phyloP scores from a whole-genome alignment of 768 basidiomycete species.

The Agrocybe chaxingu region DNA sequence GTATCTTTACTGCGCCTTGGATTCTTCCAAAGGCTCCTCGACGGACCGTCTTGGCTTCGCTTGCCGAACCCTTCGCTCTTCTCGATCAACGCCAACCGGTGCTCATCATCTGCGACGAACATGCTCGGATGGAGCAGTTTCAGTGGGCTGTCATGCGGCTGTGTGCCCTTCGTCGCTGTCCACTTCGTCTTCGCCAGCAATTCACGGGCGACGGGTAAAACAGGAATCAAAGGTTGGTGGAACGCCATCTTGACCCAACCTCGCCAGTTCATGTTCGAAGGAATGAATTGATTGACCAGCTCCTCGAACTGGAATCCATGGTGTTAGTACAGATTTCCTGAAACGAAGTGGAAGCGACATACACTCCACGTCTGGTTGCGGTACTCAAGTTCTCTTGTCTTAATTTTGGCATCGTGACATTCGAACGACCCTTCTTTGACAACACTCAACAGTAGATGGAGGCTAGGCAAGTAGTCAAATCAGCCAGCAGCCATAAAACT shows the following conservation, averaged over 20 bases:
- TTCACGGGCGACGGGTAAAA: constrained; percentile 76
- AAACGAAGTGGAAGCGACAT: constrained; percentile 2
- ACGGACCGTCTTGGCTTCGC: constrained; percentile 15
- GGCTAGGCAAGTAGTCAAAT: constrained; percentile 32
- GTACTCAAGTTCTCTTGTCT: constrained; percentile 78
- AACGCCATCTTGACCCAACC: constrained; percentile 85
- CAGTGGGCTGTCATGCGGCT: constrained; percentile 28
- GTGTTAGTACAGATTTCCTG: neutral
- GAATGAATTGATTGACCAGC: constrained; percentile 74
- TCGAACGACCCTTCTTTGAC: constrained; percentile 84
- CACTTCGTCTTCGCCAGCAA: constrained; percentile 76
- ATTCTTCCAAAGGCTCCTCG: constrained; percentile 13
- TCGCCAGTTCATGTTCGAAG: constrained; percentile 73
- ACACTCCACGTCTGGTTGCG: constrained; percentile 83
- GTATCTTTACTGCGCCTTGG: constrained; percentile 1
- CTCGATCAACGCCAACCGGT: constrained; percentile 16
- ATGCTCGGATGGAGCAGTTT: constrained; percentile 29
- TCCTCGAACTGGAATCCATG: constrained; percentile 63
- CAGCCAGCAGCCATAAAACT: constrained; percentile 10
- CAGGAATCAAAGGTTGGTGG: constrained; percentile 74
- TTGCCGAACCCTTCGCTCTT: too few species aligned
- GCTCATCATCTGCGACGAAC: constrained; percentile 23
- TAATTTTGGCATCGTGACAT: constrained; percentile 74
- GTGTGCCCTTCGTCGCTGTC: constrained; percentile 41
- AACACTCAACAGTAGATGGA: constrained; percentile 73